Evolutionary conservation across 495 filamentous ascomycete species (phyloP), one percentile per base, ranked within the genome.

Genomic region (Bacidia rubella): DNA sequence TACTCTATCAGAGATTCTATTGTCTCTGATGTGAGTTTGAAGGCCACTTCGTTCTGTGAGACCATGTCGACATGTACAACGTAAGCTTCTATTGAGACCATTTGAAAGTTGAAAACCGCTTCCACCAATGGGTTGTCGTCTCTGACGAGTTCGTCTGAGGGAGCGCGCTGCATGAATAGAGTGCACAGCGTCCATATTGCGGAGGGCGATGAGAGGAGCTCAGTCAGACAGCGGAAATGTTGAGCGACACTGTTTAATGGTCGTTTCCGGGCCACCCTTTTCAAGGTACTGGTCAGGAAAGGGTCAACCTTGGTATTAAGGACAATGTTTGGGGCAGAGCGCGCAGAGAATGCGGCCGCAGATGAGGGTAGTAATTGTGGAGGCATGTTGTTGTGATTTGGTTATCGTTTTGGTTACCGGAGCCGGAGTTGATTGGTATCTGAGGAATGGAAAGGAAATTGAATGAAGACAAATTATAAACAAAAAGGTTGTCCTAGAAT

Each of bases 41-140:
- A 97, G 52, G 90, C 93, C 54, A 99, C 89, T 69, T 99, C 92
- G 63, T 94, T 94, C 66, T 89, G 82, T 52, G 92, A 82, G 44
- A 99, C 92, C 86, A 99, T 92, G 71, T 99, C 92, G 68, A 99
- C 88, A 68, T 97, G 93, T 54, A 99, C 92, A 58, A 97, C 87
- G 68, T 99, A 99, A 46, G 92, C 93, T 70, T 97, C 90, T 56
- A 97, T 76, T 65, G 95, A 86, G 67, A 95, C 75, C 70, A 95
- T 80, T 75, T 94, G 86, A 67, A 87, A 90, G 74, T 94, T 94
- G 77, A 86, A 86, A 53, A 97, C 69, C 52, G 86, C 87, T 70
- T 97, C 92, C 57, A 95, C 74, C 53, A 96, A 72, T 42, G 90
- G 86, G 65, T 96, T 89, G 39, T 80, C 73, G 63, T 96, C 87